These are phyloP conservation scores for Boletus rubroflammeus DNA, from an alignment of 768 basidiomycete genomes.

Conservation along the genomic window DNA sequence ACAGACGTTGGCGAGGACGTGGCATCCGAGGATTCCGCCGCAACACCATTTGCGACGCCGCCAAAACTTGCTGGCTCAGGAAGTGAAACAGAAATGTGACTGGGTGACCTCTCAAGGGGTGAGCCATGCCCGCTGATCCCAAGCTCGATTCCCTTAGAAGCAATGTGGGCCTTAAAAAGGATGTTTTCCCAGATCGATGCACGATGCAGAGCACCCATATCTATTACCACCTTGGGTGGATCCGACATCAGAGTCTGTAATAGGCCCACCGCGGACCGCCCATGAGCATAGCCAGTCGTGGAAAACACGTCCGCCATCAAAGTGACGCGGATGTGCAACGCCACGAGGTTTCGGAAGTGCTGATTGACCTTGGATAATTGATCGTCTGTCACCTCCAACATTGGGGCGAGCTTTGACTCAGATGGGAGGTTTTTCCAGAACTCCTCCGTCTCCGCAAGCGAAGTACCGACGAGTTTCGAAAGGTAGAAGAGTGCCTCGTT, in stretches of 20 bases:
- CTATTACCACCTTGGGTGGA: slow-evolving; percentile 58
- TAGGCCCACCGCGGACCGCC: slow-evolving; percentile 68
- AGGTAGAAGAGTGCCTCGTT: slow-evolving; percentile 71
- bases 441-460: slow-evolving; percentile 61
- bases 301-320: slow-evolving; percentile 86
- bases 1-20: slow-evolving; percentile 22
- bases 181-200: slow-evolving; percentile 87
- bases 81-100: slow-evolving; percentile 40
- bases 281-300: slow-evolving; percentile 77
- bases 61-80: slow-evolving; percentile 35
- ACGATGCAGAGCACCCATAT: slow-evolving; percentile 79
- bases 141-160: slow-evolving; percentile 51
- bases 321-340: slow-evolving; percentile 74
- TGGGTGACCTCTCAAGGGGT: slow-evolving; percentile 48
- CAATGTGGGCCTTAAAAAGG: slow-evolving; percentile 58
- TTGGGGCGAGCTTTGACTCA: slow-evolving; percentile 59
- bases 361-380: slow-evolving; percentile 51
- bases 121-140: slow-evolving; percentile 41
- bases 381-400: slow-evolving; percentile 54
- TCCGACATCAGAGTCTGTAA: slow-evolving; percentile 71
- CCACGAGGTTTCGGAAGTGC: slow-evolving; percentile 68
- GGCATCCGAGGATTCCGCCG: slow-evolving; percentile 22
- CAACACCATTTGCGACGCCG: slow-evolving; percentile 30
- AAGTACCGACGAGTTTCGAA: slow-evolving; percentile 63
- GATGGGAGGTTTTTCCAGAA: slow-evolving; percentile 62